Conservation (phyloP, 2,329 filamentous ascomycete species). For the Colletotrichum tamarilloi region DNA sequence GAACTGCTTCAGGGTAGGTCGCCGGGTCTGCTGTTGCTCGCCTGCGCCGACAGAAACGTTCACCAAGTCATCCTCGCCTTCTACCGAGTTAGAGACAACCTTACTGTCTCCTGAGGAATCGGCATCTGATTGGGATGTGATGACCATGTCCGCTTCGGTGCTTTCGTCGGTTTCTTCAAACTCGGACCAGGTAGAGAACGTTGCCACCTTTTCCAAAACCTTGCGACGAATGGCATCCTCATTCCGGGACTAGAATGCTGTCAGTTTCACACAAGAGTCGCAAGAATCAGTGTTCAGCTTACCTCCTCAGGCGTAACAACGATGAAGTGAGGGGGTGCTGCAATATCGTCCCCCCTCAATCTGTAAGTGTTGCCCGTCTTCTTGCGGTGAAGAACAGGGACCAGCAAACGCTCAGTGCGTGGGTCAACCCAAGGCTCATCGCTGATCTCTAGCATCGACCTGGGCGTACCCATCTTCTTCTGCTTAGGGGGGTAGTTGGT, state of each 20-base stretch:
- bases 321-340: constrained; percentile 74
- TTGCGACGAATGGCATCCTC: constrained; percentile 83
- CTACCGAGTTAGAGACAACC: constrained; percentile 81
- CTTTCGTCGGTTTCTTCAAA: constrained; percentile 61
- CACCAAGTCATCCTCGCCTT: constrained; percentile 90
- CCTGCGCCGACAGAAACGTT: constrained; percentile 87
- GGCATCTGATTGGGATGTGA: constrained; percentile 71
- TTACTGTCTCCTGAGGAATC: constrained; percentile 77
- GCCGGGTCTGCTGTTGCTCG: constrained; percentile 45
- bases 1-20: constrained; percentile 55
- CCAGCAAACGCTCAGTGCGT: constrained; percentile 73
- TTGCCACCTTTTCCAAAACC: constrained; percentile 79
- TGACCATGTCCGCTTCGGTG: constrained; percentile 75
- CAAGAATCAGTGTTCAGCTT: constrained; percentile 48
- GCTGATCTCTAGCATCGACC: constrained; percentile 62
- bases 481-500: constrained; percentile 78
- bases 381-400: constrained; percentile 75
- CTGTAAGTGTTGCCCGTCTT: constrained; percentile 13
- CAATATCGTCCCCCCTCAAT: constrained; percentile 40
- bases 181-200: constrained; percentile 76
- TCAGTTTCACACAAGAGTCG: not conserved
- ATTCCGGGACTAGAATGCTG: constrained; percentile 53
- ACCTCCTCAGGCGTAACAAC: constrained; percentile 80
- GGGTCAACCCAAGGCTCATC: constrained; percentile 58
- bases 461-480: constrained; percentile 50